phyloP scores from a whole-genome alignment of 768 basidiomycete species.

The Auriscalpium microsporum region DNA sequence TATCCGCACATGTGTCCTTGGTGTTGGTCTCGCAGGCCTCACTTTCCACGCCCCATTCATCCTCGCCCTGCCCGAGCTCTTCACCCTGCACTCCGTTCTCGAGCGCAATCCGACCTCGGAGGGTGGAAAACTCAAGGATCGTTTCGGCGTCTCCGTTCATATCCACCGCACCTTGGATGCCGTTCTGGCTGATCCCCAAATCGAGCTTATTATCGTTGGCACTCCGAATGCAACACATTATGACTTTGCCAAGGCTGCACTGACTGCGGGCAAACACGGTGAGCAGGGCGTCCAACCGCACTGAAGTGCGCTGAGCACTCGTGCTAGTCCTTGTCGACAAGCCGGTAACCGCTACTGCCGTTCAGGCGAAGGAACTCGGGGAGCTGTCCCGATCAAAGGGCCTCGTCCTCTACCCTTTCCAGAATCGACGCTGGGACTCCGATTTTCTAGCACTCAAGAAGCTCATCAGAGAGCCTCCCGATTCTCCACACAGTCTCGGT shows the following conservation, averaged over 20 bases:
- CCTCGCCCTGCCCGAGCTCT: constrained; percentile 59
- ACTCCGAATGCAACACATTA: constrained; percentile 76
- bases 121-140: constrained; percentile 56
- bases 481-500: constrained; percentile 48
- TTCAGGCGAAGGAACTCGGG: constrained; percentile 53
- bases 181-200: constrained; percentile 50
- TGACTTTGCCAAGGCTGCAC: constrained; percentile 50
- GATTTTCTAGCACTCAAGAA: constrained; percentile 63
- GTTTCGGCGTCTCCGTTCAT: constrained; percentile 48
- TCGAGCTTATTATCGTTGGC: constrained; percentile 61
- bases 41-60: constrained; percentile 81
- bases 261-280: constrained; percentile 72
- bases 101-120: constrained; percentile 57
- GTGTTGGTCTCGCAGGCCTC: constrained; percentile 62
- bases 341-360: constrained; percentile 55
- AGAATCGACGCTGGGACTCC: constrained; percentile 72
- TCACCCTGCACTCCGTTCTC: constrained; percentile 65
- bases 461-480: constrained; percentile 45
- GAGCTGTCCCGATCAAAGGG: constrained; percentile 49
- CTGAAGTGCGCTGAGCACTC: background rate
- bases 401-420: constrained; percentile 61
- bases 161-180: constrained; percentile 54
- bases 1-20: constrained; percentile 64
- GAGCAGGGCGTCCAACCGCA: constrained; percentile 9
- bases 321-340: constrained; percentile 68